phyloP scores from a whole-genome alignment of 257 asterid genomes.

The Echites panduratus region DNA sequence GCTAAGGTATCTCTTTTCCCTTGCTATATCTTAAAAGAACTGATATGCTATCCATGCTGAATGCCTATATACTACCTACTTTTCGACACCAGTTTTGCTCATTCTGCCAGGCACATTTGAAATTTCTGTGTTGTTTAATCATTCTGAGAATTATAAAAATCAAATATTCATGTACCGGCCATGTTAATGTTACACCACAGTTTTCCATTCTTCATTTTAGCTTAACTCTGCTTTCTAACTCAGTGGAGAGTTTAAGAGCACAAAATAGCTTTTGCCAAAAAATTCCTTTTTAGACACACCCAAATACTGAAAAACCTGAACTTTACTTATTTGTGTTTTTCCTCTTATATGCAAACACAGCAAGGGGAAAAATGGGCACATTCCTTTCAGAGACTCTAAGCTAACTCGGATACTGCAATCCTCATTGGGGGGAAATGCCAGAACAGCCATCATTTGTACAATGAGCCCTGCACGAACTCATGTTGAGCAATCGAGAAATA shows the following conservation, averaged over 20 bases:
- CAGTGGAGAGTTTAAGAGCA: background rate
- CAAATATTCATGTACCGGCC: background rate
- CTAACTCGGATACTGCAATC: slow-evolving; percentile 89
- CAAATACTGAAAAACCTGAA: background rate
- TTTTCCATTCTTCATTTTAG: background rate
- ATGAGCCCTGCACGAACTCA: slow-evolving; percentile 89
- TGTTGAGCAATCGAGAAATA: slow-evolving; percentile 94
- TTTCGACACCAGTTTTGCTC: background rate
- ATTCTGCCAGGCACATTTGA: background rate
- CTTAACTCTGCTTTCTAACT: background rate
- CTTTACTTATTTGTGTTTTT: slow-evolving; percentile 3
- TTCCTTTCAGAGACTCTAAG: slow-evolving; percentile 95
- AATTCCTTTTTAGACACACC: background rate
- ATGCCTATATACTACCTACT: background rate
- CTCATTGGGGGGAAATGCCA: slow-evolving; percentile 82
- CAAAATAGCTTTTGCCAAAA: background rate
- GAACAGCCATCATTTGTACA: slow-evolving; percentile 88
- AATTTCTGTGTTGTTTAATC: background rate
- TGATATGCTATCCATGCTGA: background rate
- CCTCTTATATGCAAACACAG: slow-evolving; percentile 35
- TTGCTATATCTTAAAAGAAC: background rate
- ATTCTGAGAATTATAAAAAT: background rate
- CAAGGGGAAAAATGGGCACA: slow-evolving; percentile 76
- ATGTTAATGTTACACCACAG: background rate
- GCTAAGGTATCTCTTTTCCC: slow-evolving; percentile 48